Evolutionary conservation across 176 grass and related monocot genomes (phyloP), one percentile per base, ranked within the genome.

Genomic region (Triticum urartu): DNA sequence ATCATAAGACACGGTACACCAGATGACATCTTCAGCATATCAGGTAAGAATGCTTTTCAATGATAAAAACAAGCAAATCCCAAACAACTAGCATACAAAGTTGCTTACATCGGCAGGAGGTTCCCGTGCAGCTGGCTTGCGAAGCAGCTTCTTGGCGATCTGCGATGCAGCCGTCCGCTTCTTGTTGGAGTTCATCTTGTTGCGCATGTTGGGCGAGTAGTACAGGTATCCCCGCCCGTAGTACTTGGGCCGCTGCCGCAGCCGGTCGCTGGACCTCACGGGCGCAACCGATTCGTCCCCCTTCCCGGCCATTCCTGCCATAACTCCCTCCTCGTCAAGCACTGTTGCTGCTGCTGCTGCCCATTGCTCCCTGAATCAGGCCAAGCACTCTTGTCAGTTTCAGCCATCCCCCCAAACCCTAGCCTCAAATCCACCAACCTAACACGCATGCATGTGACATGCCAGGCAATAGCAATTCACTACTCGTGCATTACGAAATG

Each of bases 61-160:
- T 20, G 32, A 48, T 32, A 52, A 52, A 11, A 74, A 30, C 9
- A 70, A 70, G 20, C 5, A 58, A 83, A 74, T 79, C 1, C 7
- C 33, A 70, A 66, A 79, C 50, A 78, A 68, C 13, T 12, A 74
- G 34, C 15, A 67, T 52, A 79, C 60, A 42, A 79, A 54, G 79
- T 66, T 36, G 75, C 90, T 96, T 94, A 99, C 97, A 87, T 99
- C 94, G 0, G 89, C 72, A 1, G 94, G 90, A 7, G 94, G 83
- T 11, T 83, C 75, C 60, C 88, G 78, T 11, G 81, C 78, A 61
- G 87, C 69, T 33, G 89, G 68, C 42, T 89, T 97, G 52, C 89
- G 86, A 74, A 99, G 92, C 32, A 99, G 67, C 89, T 97, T 99
- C 84, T 99, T 99, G 45, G 87, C 97, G 81, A 99, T 99, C 87